Evolutionary conservation across 441 rosid species (phyloP).

Genomic region (Breynia disticha): DNA sequence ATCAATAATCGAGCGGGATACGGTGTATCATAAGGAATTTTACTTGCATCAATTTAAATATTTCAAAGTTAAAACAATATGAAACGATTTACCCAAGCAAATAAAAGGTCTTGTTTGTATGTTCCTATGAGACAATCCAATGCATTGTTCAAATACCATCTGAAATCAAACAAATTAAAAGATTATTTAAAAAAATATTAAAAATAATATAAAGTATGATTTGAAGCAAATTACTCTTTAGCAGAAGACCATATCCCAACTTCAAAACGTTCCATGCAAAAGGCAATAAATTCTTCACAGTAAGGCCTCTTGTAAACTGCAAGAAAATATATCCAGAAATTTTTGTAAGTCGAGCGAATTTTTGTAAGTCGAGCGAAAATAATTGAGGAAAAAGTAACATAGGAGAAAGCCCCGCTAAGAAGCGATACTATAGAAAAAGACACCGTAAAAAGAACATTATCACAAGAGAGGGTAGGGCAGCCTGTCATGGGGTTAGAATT

Average conservation of each 20-base stretch:
- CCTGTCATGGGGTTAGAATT: too few species aligned
- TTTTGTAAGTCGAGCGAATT: too few species aligned
- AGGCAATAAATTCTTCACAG: slow-evolving; percentile 27
- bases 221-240: slow-evolving; percentile 16
- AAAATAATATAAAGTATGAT: neutral
- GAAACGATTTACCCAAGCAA: slow-evolving; percentile 26
- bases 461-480: too few species aligned
- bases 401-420: too few species aligned
- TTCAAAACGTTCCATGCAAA: slow-evolving; percentile 35
- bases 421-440: too few species aligned
- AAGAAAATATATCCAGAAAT: too few species aligned
- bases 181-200: neutral
- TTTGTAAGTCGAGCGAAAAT: too few species aligned
- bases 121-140: slow-evolving; percentile 17
- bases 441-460: too few species aligned
- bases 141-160: slow-evolving; percentile 19
- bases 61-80: neutral
- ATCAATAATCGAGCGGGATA: too few species aligned
- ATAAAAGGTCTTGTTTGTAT: slow-evolving; percentile 21
- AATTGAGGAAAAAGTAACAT: too few species aligned
- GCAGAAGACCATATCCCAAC: slow-evolving; percentile 48
- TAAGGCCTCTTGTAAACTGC: slow-evolving; percentile 41
- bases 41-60: too few species aligned
- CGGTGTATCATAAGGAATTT: too few species aligned
- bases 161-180: slow-evolving; percentile 2